Evolutionary conservation across 2,329 filamentous ascomycete species (phyloP), one percentile per base, ranked within the genome.

Genomic region (Fusarium lateritium): DNA sequence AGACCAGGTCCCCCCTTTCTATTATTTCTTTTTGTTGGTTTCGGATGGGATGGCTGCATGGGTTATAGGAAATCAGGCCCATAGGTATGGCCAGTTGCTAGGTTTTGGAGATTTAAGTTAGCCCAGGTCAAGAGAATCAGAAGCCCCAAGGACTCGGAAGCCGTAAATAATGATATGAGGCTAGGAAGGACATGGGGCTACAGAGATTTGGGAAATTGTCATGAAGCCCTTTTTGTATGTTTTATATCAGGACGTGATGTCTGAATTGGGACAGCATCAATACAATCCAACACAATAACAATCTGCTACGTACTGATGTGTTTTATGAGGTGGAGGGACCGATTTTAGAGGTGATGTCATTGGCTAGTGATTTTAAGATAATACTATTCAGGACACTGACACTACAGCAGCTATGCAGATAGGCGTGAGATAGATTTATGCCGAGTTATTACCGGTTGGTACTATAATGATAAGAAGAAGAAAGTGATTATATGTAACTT

Each of bases 181-280:
- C 49, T 33, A 56, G 55, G 33, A 24, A 49, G 56, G 39, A 51
- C 47, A 57, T 45, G 50, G 54, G 56, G 49, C 52, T 60, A 36
- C 53, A 53, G 54, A 63, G 49, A 53, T 44, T 33, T 55, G 31
- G 54, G 56, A 67, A 63, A 56, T 43, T 60, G 49, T 47, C 47
- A 58, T 22, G 53, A 56, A 49, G 44, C 45, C 51, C 49, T 49
- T 70, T 67, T 69, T 69, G 65, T 67, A 70, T 70, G 67, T 70
- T 70, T 70, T 70, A 70, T 61, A 70, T 50, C 46, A 61, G 54
- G 54, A 56, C 58, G 39, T 57, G 67, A 61, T 60, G 58, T 65
- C 62, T 56, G 52, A 46, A 51, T 54, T 54, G 46, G 33, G 26
- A 28, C 42, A 49, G 40, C 57, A 63, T 55, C 58, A 53, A 45